Base-by-base conservation (phyloP, 352 stramenopile species). In the Halophytophthora batemanensis region DNA sequence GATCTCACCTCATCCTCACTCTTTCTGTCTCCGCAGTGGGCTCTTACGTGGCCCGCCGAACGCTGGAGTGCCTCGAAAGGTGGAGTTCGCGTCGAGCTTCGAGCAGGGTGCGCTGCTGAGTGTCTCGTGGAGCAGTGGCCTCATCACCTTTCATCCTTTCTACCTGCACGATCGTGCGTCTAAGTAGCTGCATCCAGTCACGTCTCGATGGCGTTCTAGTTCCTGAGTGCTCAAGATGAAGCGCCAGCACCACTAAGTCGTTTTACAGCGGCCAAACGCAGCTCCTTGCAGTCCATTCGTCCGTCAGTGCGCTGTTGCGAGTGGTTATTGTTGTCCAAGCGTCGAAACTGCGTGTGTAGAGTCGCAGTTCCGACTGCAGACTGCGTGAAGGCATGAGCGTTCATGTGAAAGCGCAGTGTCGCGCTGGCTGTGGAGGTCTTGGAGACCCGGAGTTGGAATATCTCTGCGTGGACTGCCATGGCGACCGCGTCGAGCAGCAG, bases 101-200 rank as follows among this genome's bases (percentile, higher is more conserved):
- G 69, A 89, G 23, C 56, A 86, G 34, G 77, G 82, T 3, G 72
- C 82, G 23, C 49, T 92, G 45, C 56, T 92, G 31, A 87, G 78
- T 29, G 62, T 92, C 48, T 72, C 66, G 8, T 92, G 82, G 82
- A 90, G 78, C 63, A 86, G 69, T n/a, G 82, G 82, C 0, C 56
- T 90, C 37, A 70, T 92, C 49, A 83, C 77, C 10, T 92, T 92
- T 53, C 67, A 89, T 51, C 82, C 82, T 19, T 92, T 92, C 56
- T 90, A 90, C 64, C 78, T 86, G 55, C 50, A 83, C 50, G 61
- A 74, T 12, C 63, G 62, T n/a, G 66, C 57, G 44, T 48, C 59
- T 19, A 25, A 33, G 43, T 71, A 66, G 50, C 34, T 8, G 8
- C 4, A 31, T 31, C 8, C 25, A 31, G 25, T 31, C 8, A 8